Conservation (phyloP, 2,329 filamentous ascomycete species). For the Cytospora mali region DNA sequence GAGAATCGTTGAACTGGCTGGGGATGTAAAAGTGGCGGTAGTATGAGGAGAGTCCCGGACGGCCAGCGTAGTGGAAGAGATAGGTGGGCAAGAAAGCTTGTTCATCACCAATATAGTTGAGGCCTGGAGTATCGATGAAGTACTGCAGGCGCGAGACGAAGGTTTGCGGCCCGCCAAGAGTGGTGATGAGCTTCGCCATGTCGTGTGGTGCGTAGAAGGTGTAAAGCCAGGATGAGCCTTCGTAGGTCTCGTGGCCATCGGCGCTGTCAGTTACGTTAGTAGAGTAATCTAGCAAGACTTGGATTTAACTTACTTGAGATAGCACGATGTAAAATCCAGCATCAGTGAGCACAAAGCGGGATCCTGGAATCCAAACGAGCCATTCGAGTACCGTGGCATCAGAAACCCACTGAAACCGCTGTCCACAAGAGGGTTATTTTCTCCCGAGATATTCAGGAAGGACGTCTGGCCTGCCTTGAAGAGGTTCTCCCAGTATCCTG, state of each 20-base stretch:
- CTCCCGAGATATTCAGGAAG: slow-evolving; percentile 33
- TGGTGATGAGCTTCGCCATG: slow-evolving; percentile 47
- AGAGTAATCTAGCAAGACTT: no score
- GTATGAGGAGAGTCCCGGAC: slow-evolving; percentile 51
- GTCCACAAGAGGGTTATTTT: slow-evolving; percentile 38
- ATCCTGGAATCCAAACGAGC: slow-evolving; percentile 67
- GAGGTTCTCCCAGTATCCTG: slow-evolving; percentile 66
- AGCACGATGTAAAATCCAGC: slow-evolving; percentile 39
- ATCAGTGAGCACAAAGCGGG: slow-evolving; percentile 62
- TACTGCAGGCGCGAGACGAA: slow-evolving; percentile 60
- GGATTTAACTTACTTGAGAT: slow-evolving; percentile 25
- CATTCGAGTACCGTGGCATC: slow-evolving; percentile 65
- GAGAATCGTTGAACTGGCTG: slow-evolving; percentile 58
- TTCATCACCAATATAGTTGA: slow-evolving; percentile 48
- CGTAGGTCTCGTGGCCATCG: slow-evolving; percentile 66
- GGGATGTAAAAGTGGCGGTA: slow-evolving; percentile 64
- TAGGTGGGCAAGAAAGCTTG: slow-evolving; percentile 63
- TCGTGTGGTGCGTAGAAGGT: slow-evolving; percentile 58
- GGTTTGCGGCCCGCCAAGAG: slow-evolving; percentile 54
- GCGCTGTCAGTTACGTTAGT: neutral
- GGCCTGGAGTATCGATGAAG: slow-evolving; percentile 48
- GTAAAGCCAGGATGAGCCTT: slow-evolving; percentile 70
- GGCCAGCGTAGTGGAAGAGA: slow-evolving; percentile 64
- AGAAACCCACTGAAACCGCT: slow-evolving; percentile 69
- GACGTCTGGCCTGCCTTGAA: slow-evolving; percentile 61